A percentile compares a stretch with the other conserved stretches of the same genome.
Conservation (phyloP, 371 early-diverging fungal genomes). For the Mortierella sp. region DNA sequence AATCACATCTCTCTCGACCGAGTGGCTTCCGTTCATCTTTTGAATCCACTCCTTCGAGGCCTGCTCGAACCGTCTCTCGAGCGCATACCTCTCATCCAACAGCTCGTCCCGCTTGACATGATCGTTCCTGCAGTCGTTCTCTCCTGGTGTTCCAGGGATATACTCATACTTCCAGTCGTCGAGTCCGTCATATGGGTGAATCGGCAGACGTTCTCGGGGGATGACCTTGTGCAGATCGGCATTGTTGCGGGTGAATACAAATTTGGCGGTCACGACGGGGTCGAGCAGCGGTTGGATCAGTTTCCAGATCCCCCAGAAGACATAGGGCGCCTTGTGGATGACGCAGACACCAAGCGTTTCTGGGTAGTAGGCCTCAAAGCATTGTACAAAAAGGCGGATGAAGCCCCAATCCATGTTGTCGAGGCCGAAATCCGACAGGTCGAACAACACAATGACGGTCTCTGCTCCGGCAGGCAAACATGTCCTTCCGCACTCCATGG, state of each 20-base stretch:
- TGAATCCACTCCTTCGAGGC: constrained; percentile 44
- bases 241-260: constrained; percentile 76
- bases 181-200: constrained; percentile 50
- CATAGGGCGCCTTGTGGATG: constrained; percentile 90
- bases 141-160: constrained; percentile 39
- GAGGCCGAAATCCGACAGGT: constrained; percentile 84
- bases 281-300: constrained; percentile 86
- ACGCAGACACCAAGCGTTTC: constrained; percentile 85
- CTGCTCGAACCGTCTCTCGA: constrained; percentile 42
- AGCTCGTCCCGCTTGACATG: constrained; percentile 30
- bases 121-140: constrained; percentile 46
- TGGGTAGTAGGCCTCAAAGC: constrained; percentile 90
- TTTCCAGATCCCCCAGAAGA: constrained; percentile 86
- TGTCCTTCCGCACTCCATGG: constrained; percentile 85
- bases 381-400: constrained; percentile 83
- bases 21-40: constrained; percentile 18
- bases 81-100: constrained; percentile 31
- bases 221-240: constrained; percentile 76
- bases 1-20: constrained; percentile 41
- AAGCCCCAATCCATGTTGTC: constrained; percentile 88
- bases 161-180: constrained; percentile 58
- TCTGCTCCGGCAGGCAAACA: constrained; percentile 78
- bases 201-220: constrained; percentile 55
- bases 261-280: constrained; percentile 90
- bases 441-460: constrained; percentile 82